Percentiles rank a stretch among this genome's conserved stretches.
Evolutionary conservation across 2,329 filamentous ascomycete species (phyloP).

Genomic region (Stachybotrys echinatus): DNA sequence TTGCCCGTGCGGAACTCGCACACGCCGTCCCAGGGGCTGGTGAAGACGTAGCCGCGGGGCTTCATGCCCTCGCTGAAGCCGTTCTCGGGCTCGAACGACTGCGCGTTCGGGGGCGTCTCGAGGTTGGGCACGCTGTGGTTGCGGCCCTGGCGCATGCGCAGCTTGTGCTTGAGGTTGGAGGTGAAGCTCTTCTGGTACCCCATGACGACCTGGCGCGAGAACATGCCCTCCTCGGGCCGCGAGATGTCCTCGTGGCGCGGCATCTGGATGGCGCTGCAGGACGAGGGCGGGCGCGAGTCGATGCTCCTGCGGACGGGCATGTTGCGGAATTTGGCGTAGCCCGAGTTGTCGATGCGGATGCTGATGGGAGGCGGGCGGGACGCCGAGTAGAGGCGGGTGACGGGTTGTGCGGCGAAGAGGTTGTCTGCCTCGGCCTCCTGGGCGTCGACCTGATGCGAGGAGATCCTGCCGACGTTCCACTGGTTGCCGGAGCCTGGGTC

Average conservation of each 20-base stretch:
- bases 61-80: slow-evolving; percentile 42
- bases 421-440: slow-evolving; percentile 15
- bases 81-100: slow-evolving; percentile 23
- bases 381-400: slow-evolving; percentile 4
- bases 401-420: slow-evolving; percentile 15
- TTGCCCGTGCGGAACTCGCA: slow-evolving; percentile 82
- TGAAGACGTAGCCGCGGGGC: slow-evolving; percentile 68
- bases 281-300: slow-evolving; percentile 17
- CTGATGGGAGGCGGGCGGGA: slow-evolving; percentile 36
- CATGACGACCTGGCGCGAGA: slow-evolving; percentile 55
- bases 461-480: slow-evolving; percentile 70
- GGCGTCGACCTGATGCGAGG: slow-evolving; percentile 43
- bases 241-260: slow-evolving; percentile 6
- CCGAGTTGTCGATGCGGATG: slow-evolving; percentile 48
- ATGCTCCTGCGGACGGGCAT: slow-evolving; percentile 35
- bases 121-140: slow-evolving; percentile 26
- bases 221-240: slow-evolving; percentile 25
- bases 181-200: slow-evolving; percentile 46
- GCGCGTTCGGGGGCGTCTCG: slow-evolving; percentile 22
- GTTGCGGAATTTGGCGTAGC: slow-evolving; percentile 52
- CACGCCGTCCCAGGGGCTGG: slow-evolving; percentile 78
- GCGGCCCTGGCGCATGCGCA: slow-evolving; percentile 24
- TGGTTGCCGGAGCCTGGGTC: slow-evolving; percentile 64
- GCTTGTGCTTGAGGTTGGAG: slow-evolving; percentile 38
- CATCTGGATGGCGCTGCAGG: slow-evolving; percentile 8